phyloP scores from a whole-genome alignment of 768 basidiomycete species.

The Hericium alpestre region DNA sequence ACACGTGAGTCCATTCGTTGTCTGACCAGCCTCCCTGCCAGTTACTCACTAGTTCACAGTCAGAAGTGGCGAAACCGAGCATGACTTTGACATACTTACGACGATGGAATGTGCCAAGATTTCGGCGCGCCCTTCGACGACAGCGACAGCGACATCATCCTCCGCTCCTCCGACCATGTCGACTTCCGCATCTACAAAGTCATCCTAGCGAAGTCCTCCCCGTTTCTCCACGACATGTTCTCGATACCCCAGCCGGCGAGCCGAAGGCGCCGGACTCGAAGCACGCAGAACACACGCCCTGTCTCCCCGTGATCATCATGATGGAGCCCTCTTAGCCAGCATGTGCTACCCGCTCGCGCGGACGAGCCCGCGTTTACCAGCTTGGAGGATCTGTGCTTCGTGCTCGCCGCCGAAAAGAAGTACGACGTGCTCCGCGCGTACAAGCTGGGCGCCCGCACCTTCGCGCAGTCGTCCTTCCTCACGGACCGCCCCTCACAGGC shows the following conservation, averaged over 20 bases:
- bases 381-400: not conserved
- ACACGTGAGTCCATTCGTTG: too few relatives aligned
- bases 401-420: not conserved
- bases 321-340: not conserved
- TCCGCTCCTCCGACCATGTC: not conserved
- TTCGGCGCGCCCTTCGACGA: too few relatives aligned
- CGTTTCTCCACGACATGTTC: not conserved
- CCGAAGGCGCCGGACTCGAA: not conserved
- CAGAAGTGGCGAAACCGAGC: too few relatives aligned
- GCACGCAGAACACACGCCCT: not conserved
- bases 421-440: not conserved
- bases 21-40: too few relatives aligned
- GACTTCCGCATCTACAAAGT: not conserved
- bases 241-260: not conserved
- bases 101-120: too few relatives aligned
- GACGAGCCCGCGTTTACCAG: not conserved
- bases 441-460: not conserved
- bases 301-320: not conserved
- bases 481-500: not conserved
- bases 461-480: not conserved
- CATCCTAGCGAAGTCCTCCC: not conserved
- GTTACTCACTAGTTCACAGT: too few relatives aligned
- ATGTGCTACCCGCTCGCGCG: not conserved
- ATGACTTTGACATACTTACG: too few relatives aligned
- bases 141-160: not conserved